Conservation (phyloP, 768 basidiomycete species). For the Mycena polygramma region DNA sequence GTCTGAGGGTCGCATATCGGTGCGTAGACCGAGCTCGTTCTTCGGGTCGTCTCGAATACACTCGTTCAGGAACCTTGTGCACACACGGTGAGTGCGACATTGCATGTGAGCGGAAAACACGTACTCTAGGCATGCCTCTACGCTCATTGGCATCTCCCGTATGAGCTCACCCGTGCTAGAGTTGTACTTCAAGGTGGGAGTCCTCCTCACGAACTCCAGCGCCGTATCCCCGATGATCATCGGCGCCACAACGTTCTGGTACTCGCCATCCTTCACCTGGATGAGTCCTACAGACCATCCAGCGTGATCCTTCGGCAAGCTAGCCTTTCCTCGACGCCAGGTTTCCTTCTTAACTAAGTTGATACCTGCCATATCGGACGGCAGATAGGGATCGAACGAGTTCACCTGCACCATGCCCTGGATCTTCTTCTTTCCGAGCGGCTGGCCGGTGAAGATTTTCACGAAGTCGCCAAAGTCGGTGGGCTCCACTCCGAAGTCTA, state of each 20-base stretch:
- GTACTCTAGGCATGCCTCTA: constrained; percentile 4
- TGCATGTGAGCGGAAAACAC: not conserved
- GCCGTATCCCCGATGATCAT: not conserved
- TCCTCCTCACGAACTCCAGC: not conserved
- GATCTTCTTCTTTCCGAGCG: not conserved
- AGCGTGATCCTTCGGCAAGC: too few relatives aligned
- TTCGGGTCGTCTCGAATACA: constrained; percentile 10
- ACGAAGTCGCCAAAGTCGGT: not conserved
- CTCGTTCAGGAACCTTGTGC: constrained; percentile 4
- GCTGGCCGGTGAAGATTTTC: not conserved
- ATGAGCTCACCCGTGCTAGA: not conserved
- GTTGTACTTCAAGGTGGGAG: not conserved
- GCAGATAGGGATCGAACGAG: not conserved
- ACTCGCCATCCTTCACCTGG: not conserved
- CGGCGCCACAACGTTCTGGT: not conserved
- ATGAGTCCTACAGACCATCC: not conserved
- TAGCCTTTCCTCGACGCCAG: not conserved
- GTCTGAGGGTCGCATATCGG: constrained; percentile 2
- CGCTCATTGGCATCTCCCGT: not conserved
- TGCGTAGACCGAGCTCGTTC: constrained; percentile 12
- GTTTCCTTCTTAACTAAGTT: not conserved
- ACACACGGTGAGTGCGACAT: not conserved
- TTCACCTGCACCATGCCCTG: constrained; percentile 20
- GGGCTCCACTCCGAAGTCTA: constrained; percentile 6
- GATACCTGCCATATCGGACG: not conserved